These are phyloP conservation scores for Chaetomium globosum DNA, from an alignment of 2,329 filamentous ascomycete genomes.

Conservation along the genomic window DNA sequence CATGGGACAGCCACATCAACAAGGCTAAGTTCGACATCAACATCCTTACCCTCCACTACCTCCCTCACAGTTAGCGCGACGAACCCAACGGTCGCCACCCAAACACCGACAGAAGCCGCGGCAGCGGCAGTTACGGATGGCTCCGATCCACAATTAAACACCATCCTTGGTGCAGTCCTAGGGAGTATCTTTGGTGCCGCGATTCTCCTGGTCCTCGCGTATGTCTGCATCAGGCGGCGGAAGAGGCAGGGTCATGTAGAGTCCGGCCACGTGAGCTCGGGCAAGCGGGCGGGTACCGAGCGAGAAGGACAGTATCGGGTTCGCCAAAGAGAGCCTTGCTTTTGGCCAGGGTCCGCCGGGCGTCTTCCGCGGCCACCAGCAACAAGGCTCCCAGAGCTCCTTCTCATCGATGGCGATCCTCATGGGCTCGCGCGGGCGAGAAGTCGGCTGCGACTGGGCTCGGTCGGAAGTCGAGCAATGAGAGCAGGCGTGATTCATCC, in stretches of 20 bases:
- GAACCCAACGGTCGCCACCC: conserved; percentile 37
- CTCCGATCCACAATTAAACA: conserved; percentile 42
- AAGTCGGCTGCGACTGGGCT: conserved; percentile 45
- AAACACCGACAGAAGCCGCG: conserved; percentile 23
- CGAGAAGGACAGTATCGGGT: conserved; percentile 60
- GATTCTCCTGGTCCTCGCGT: conserved; percentile 68
- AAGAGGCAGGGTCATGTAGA: conserved; percentile 57
- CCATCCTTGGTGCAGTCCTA: conserved; percentile 78
- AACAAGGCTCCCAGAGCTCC: conserved; percentile 58
- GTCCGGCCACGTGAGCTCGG: conserved; percentile 49
- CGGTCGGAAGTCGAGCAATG: conserved; percentile 52
- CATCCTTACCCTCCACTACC: conserved; percentile 32
- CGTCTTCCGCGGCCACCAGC: conserved; percentile 55
- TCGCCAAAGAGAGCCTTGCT: conserved; percentile 49
- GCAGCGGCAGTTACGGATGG: conserved; percentile 12
- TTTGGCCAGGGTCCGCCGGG: conserved; percentile 41
- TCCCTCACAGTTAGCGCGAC: conserved; percentile 34
- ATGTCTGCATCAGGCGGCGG: conserved; percentile 67
- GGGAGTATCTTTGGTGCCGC: conserved; percentile 78
- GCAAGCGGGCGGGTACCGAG: conserved; percentile 51
- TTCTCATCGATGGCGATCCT: conserved; percentile 67
- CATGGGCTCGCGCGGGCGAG: conserved; percentile 62
- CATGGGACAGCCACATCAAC: conserved; percentile 39
- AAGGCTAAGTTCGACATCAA: conserved; percentile 31
- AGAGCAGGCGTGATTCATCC: conserved; percentile 58